Conservation (phyloP, 192 early-diverging fungal genomes). For the Dissophora ornata region DNA sequence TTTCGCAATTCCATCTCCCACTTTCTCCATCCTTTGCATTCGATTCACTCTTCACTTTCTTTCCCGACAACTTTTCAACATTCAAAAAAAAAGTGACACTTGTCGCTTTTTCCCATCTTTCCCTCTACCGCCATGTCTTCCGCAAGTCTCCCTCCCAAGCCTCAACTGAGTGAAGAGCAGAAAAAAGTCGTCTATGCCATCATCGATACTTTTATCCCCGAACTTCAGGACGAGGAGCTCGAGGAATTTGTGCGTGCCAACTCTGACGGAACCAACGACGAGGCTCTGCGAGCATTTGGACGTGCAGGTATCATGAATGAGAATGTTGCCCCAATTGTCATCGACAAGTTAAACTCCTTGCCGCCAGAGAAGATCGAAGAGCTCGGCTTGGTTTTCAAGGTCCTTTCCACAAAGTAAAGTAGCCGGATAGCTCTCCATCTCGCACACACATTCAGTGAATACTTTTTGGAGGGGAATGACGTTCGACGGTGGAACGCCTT, state of each 20-base stretch:
- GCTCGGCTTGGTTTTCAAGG: constrained; percentile 44
- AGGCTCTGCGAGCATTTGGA: constrained; percentile 21
- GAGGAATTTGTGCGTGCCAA: constrained; percentile 42
- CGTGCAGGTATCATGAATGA: constrained; percentile 33
- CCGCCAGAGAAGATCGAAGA: constrained; percentile 49
- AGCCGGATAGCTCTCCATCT: too few species aligned
- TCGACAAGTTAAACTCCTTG: constrained; percentile 17
- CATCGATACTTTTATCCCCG: constrained; percentile 60
- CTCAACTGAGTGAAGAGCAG: constrained; percentile 46
- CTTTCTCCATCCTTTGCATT: too few species aligned
- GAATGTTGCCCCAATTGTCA: constrained; percentile 27
- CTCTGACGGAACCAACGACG: constrained; percentile 33
- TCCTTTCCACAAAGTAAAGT: constrained; percentile 45
- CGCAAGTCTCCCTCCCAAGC: background rate
- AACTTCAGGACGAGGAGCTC: constrained; percentile 48
- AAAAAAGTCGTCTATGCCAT: constrained; percentile 58
- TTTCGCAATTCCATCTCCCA: too few species aligned
- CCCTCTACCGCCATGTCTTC: background rate
- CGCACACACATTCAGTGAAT: too few species aligned
- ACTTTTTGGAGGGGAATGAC: background rate
- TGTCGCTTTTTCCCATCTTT: background rate
- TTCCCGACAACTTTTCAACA: background rate
- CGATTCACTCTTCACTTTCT: too few species aligned
- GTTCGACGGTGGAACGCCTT: background rate
- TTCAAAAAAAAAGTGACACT: background rate